Percentiles rank a stretch among this genome's conserved stretches.
phyloP scores from a whole-genome alignment of 768 basidiomycete species.

The Boletus subcaerulescens region DNA sequence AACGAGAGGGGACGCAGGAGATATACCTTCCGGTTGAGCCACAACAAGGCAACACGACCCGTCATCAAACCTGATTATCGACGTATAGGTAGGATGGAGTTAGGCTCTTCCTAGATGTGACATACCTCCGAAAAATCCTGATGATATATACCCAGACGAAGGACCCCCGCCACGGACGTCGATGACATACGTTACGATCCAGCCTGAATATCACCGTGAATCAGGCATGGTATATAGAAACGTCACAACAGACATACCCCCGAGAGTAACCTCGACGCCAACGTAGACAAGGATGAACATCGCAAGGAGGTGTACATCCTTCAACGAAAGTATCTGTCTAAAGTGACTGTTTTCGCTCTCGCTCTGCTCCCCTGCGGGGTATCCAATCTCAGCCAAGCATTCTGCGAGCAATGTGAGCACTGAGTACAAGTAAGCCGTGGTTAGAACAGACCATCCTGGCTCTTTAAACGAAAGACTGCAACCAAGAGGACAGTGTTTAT shows the following conservation, averaged over 20 bases:
- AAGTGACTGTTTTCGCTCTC: constrained; percentile 37
- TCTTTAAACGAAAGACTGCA: constrained; percentile 63
- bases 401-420: constrained; percentile 35
- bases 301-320: constrained; percentile 59
- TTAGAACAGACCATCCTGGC: constrained; percentile 56
- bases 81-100: not conserved
- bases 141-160: constrained; percentile 48
- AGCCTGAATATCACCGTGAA: constrained; percentile 39
- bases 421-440: not conserved
- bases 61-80: constrained; percentile 47
- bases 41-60: constrained; percentile 54
- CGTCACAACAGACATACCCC: constrained; percentile 28
- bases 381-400: constrained; percentile 52
- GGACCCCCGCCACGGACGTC: constrained; percentile 43
- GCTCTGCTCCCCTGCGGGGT: constrained; percentile 37
- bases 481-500: constrained; percentile 52
- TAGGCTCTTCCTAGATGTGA: not conserved
- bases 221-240: not conserved
- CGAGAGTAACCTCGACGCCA: constrained; percentile 58
- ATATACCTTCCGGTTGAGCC: constrained; percentile 51
- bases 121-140: constrained; percentile 56
- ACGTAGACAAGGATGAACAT: constrained; percentile 66
- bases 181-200: constrained; percentile 65
- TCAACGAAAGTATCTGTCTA: constrained; percentile 50
- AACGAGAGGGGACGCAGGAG: not conserved